Conservation (phyloP, 2,329 filamentous ascomycete species). For the Alternaria ventricosa region DNA sequence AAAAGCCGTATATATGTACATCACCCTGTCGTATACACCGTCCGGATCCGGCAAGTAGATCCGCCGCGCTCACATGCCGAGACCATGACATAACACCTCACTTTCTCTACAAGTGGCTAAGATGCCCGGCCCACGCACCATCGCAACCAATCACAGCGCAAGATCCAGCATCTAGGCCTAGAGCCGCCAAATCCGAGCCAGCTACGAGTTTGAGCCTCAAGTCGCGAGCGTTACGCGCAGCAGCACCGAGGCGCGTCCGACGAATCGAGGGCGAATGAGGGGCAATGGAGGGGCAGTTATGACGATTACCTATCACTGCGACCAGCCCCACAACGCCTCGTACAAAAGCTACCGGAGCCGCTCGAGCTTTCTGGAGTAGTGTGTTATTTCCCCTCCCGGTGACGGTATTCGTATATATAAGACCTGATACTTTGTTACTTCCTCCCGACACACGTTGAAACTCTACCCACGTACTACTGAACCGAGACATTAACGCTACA, state of each 20-base stretch:
- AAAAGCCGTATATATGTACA: slow-evolving; percentile 10
- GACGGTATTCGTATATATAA: slow-evolving; percentile 2
- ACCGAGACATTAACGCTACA: slow-evolving; percentile 20
- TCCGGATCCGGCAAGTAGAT: slow-evolving; percentile 27
- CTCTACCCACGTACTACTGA: not conserved
- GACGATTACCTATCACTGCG: slow-evolving; percentile 20
- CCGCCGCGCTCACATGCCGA: slow-evolving; percentile 17
- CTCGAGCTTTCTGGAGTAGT: slow-evolving; percentile 20
- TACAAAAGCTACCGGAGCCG: slow-evolving; percentile 34
- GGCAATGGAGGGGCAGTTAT: slow-evolving; percentile 34
- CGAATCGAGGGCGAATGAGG: slow-evolving; percentile 26
- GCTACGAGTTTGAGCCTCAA: slow-evolving; percentile 35
- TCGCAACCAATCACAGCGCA: not conserved
- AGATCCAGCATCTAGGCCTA: not conserved
- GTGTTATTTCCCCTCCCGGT: slow-evolving; percentile 16
- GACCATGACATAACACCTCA: not conserved
- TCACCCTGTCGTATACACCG: slow-evolving; percentile 10
- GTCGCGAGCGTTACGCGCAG: slow-evolving; percentile 33
- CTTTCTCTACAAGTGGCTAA: slow-evolving; percentile 27
- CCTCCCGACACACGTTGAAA: slow-evolving; percentile 22
- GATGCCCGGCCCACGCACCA: slow-evolving; percentile 21
- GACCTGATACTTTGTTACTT: slow-evolving; percentile 6
- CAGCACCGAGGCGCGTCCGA: slow-evolving; percentile 26
- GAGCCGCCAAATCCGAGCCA: slow-evolving; percentile 20
- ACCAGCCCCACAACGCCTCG: slow-evolving; percentile 24